Percentiles rank a stretch among this genome's conserved stretches.
phyloP scores from a whole-genome alignment of 169 alveolate species.

The Amoebophrya sp. region DNA sequence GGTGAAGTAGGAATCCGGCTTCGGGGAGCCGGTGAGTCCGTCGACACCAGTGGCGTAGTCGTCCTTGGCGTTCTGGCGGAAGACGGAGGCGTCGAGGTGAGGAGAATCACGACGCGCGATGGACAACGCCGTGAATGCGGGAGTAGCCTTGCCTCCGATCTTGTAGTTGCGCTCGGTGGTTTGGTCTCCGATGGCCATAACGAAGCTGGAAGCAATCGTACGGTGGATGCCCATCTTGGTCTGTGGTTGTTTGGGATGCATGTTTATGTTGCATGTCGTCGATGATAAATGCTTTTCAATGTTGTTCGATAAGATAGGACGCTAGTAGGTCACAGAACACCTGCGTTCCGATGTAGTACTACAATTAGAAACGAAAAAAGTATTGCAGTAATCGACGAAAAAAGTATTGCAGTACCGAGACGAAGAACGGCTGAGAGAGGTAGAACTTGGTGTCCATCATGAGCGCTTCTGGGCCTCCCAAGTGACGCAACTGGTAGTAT shows the following conservation, averaged over 20 bases:
- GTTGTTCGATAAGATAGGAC: too few relatives aligned
- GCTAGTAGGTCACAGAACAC: too few relatives aligned
- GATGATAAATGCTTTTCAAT: too few relatives aligned
- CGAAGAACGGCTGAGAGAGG: neutral
- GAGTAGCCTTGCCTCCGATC: too few relatives aligned
- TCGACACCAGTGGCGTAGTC: neutral
- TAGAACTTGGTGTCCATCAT: neutral
- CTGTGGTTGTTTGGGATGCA: too few relatives aligned
- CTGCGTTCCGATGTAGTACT: too few relatives aligned
- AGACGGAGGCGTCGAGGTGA: neutral
- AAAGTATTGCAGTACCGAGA: neutral
- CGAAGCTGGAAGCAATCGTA: too few relatives aligned
- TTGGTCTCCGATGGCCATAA: neutral
- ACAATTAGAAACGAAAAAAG: too few relatives aligned
- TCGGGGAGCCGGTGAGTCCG: constrained; percentile 5
- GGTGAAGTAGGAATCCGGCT: neutral
- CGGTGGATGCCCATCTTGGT: too few relatives aligned
- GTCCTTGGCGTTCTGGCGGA: neutral
- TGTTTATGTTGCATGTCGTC: too few relatives aligned
- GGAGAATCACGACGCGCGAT: neutral
- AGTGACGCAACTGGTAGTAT: neutral
- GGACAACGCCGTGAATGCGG: neutral
- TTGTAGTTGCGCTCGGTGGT: too few relatives aligned
- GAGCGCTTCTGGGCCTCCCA: neutral
- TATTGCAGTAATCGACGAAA: too few relatives aligned